Evolutionary conservation across 2,329 filamentous ascomycete genomes (phyloP).

Genomic region (Neofusicoccum ribis): DNA sequence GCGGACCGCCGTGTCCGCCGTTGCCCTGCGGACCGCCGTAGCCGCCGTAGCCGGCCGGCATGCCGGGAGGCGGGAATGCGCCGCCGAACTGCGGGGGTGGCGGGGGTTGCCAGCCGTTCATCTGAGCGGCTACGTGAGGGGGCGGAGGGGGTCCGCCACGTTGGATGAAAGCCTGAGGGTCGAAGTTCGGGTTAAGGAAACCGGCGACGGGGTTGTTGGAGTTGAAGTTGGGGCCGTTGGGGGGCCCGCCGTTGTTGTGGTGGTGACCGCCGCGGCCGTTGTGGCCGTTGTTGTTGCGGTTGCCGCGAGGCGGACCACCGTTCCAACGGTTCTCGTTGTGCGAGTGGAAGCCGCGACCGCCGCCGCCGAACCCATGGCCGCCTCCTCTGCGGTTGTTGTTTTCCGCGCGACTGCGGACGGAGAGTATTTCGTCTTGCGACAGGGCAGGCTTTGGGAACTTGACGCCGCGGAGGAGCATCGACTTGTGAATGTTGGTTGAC

Average conservation of each 20-base stretch:
- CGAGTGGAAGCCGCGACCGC: conserved; percentile 42
- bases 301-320: conserved; percentile 25
- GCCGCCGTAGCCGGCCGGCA: background rate
- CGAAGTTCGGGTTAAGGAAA: conserved; percentile 28
- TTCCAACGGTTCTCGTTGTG: conserved; percentile 21
- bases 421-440: conserved; percentile 72
- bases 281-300: conserved; percentile 27
- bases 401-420: conserved; percentile 65
- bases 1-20: conserved; percentile 1
- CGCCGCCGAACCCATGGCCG: conserved; percentile 61
- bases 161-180: conserved; percentile 25
- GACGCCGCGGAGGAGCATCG: conserved; percentile 86
- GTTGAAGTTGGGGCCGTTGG: conserved; percentile 9
- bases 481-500: conserved; percentile 76
- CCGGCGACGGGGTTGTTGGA: conserved; percentile 30
- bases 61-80: conserved; percentile 23
- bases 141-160: conserved; percentile 25
- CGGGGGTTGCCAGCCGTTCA: conserved; percentile 32
- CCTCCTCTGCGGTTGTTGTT: conserved; percentile 69
- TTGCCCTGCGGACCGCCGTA: conserved; percentile 2
- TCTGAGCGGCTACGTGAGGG: conserved; percentile 20
- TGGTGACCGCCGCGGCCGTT: conserved; percentile 17
- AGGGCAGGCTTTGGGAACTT: conserved; percentile 71
- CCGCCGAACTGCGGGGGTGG: conserved; percentile 23
- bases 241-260: conserved; percentile 17